Evolutionary conservation across 1,284 basidiomycete species (phyloP).

Genomic region (Caloboletus firmus): DNA sequence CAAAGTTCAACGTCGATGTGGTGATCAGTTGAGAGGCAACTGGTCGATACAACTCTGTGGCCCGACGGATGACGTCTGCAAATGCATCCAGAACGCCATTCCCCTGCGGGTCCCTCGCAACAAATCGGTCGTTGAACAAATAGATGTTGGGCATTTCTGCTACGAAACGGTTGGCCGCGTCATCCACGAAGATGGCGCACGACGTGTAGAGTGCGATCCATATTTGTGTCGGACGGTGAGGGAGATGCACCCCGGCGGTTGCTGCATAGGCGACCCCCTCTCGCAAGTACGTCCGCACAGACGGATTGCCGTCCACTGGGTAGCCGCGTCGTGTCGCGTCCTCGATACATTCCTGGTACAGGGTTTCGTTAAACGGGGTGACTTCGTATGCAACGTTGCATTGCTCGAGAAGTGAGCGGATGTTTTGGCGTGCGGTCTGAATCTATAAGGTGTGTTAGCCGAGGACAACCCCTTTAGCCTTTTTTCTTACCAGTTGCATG

Average conservation of each 20-base stretch:
- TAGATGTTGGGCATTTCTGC: constrained; percentile 20
- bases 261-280: constrained; percentile 8
- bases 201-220: constrained; percentile 31
- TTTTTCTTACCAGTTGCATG: background rate
- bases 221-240: background rate
- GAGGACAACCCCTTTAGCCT: no score
- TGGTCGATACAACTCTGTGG: constrained; percentile 10
- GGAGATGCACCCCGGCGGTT: constrained; percentile 1
- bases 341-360: constrained; percentile 9
- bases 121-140: constrained; percentile 28
- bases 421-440: background rate
- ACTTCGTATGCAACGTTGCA: background rate
- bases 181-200: constrained; percentile 29
- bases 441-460: constrained; percentile 3
- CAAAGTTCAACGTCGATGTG: constrained; percentile 27
- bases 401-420: constrained; percentile 5
- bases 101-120: constrained; percentile 16
- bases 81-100: constrained; percentile 27
- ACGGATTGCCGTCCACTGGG: background rate
- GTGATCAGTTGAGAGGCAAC: constrained; percentile 25
- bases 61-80: constrained; percentile 26
- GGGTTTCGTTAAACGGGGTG: constrained; percentile 1
- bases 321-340: constrained; percentile 11
- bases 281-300: background rate
- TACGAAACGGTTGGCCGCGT: constrained; percentile 14